Evolutionary conservation across 2,329 filamentous ascomycete genomes (phyloP).

Genomic region (Epichloe hybrida): DNA sequence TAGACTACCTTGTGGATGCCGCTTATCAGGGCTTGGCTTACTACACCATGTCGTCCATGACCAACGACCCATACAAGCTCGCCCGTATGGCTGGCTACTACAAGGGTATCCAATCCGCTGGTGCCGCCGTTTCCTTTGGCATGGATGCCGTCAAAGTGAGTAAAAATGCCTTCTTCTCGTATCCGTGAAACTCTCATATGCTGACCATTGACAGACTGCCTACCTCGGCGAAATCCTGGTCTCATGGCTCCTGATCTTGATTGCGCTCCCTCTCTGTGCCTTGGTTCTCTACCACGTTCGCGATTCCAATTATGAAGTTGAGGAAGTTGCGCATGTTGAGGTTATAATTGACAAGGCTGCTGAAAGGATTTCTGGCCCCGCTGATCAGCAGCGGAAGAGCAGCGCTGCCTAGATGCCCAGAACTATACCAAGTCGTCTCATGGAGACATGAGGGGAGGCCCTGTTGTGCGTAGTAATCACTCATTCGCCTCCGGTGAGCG

Average conservation of each 20-base stretch:
- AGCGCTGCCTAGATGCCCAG: background rate
- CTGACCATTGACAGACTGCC: background rate
- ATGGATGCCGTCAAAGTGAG: constrained; percentile 20
- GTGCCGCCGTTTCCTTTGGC: constrained; percentile 39
- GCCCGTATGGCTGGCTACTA: constrained; percentile 70
- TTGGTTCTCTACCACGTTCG: constrained; percentile 2
- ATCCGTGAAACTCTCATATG: background rate
- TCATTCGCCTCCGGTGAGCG: too few species aligned
- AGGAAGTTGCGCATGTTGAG: background rate
- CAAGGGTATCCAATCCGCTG: constrained; percentile 70
- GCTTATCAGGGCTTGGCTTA: constrained; percentile 41
- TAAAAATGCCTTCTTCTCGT: background rate
- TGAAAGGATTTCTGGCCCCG: background rate
- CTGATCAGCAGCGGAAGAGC: background rate
- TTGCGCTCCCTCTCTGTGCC: constrained; percentile 3
- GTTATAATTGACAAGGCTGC: background rate
- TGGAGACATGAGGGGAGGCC: too few species aligned
- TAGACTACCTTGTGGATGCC: constrained; percentile 15
- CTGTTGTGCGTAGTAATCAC: too few species aligned
- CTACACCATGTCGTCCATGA: constrained; percentile 63
- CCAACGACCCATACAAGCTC: constrained; percentile 58
- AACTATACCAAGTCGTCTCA: too few species aligned
- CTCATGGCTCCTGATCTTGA: constrained; percentile 1
- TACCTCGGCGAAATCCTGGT: constrained; percentile 5
- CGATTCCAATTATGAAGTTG: constrained; percentile 2